Evolutionary conservation across 768 basidiomycete genomes (phyloP).

Genomic region (Lyophyllum decastes): DNA sequence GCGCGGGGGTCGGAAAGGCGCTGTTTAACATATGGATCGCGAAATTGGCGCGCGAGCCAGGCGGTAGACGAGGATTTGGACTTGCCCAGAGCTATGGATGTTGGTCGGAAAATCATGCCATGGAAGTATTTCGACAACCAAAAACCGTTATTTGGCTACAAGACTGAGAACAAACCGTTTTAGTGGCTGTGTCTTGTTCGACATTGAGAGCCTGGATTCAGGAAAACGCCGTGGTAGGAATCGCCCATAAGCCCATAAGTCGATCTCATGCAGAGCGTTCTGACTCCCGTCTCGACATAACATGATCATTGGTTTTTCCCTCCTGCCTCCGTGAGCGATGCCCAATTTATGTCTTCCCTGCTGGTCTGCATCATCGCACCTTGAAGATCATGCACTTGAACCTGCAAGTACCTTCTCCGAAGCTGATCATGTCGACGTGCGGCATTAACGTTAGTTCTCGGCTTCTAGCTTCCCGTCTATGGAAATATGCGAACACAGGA

Average conservation of each 20-base stretch:
- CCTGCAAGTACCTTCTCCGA: not conserved
- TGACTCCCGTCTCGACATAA: too few species aligned
- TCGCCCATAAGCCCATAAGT: too few species aligned
- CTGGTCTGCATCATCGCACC: not conserved
- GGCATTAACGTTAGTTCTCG: not conserved
- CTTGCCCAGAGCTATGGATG: conserved; percentile 11
- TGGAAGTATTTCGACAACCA: not conserved
- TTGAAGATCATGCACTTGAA: not conserved
- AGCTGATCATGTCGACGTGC: not conserved
- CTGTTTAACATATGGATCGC: conserved; percentile 70
- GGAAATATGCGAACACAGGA: not conserved
- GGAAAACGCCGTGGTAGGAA: too few species aligned
- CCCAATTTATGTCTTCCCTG: not conserved
- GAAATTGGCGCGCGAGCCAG: conserved; percentile 72
- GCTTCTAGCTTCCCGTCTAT: not conserved
- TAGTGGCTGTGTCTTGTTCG: not conserved
- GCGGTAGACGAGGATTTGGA: conserved; percentile 45
- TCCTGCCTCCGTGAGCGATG: not conserved
- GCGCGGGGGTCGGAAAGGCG: conserved; percentile 30
- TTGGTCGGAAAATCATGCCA: not conserved
- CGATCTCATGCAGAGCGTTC: too few species aligned
- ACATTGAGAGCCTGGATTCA: too few species aligned
- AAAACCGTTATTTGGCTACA: not conserved
- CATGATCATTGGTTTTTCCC: too few species aligned
- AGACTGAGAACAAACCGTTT: not conserved